These are phyloP conservation scores for Lachnellula cervina DNA, from an alignment of 2,329 filamentous ascomycete genomes.

Conservation along the genomic window DNA sequence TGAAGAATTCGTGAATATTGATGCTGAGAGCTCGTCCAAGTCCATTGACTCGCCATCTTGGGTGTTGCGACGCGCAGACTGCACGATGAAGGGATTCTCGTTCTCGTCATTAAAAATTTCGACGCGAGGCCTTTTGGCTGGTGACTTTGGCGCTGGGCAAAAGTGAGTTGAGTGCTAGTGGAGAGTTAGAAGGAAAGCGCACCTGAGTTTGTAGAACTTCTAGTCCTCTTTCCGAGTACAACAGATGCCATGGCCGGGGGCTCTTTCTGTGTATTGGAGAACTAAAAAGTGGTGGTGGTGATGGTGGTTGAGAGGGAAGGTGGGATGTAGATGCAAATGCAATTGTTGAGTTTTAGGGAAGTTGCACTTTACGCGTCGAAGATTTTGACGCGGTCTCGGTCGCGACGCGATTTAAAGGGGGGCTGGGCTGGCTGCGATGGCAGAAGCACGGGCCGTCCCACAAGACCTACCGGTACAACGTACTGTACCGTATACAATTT, in stretches of 20 bases:
- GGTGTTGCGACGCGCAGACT: conserved; percentile 26
- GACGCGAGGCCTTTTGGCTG: conserved; percentile 40
- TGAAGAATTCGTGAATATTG: conserved; percentile 27
- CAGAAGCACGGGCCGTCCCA: not conserved
- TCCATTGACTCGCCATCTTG: conserved; percentile 39
- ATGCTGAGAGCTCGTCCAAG: conserved; percentile 35
- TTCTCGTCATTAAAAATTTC: conserved; percentile 61
- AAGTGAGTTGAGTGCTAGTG: conserved; percentile 6
- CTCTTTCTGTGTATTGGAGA: conserved; percentile 13
- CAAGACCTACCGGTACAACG: too few species aligned
- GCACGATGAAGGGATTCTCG: conserved; percentile 50
- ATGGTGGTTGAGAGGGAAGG: conserved; percentile 3
- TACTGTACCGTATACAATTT: too few species aligned
- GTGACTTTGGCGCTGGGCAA: conserved; percentile 20
- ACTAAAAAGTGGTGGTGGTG: conserved; percentile 6
- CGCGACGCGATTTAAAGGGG: not conserved
- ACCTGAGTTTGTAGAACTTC: conserved; percentile 35
- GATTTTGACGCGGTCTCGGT: not conserved
- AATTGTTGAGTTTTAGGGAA: not conserved
- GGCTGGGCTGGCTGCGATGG: not conserved
- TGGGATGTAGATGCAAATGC: conserved; percentile 7
- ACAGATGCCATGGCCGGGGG: conserved; percentile 30
- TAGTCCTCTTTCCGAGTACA: conserved; percentile 44
- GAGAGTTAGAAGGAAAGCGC: conserved; percentile 20
- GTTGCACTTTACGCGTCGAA: not conserved